A percentile compares a stretch with the other conserved stretches of the same genome.
Evolutionary conservation across 495 filamentous ascomycete genomes (phyloP).

Genomic region (Penicillium macrosclerotiorum): DNA sequence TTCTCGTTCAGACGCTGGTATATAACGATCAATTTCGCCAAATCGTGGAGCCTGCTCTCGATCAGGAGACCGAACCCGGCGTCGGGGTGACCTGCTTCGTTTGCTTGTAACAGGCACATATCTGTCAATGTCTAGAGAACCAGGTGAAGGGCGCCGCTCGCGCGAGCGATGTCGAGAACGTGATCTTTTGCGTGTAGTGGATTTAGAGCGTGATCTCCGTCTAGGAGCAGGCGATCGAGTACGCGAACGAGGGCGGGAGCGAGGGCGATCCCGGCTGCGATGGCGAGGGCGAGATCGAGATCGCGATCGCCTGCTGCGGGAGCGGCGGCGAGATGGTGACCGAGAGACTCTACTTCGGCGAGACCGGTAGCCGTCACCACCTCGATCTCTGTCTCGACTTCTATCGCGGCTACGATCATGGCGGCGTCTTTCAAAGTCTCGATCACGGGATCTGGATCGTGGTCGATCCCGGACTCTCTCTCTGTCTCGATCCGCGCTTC

Average conservation of each 20-base stretch:
- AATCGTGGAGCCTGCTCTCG: slow-evolving; percentile 19
- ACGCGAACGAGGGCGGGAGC: slow-evolving; percentile 16
- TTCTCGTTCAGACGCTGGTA: slow-evolving; percentile 42
- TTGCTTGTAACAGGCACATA: slow-evolving; percentile 47
- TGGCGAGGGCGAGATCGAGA: slow-evolving; percentile 16
- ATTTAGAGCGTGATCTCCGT: slow-evolving; percentile 27
- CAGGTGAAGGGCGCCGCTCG: slow-evolving; percentile 25
- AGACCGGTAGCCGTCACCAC: slow-evolving; percentile 28
- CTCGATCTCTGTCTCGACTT: slow-evolving; percentile 21
- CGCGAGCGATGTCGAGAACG: slow-evolving; percentile 29
- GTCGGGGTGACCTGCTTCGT: slow-evolving; percentile 46
- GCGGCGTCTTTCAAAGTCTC: slow-evolving; percentile 23
- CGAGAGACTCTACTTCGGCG: slow-evolving; percentile 25
- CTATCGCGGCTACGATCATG: slow-evolving; percentile 30
- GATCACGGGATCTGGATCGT: slow-evolving; percentile 33
- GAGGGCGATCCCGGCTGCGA: slow-evolving; percentile 18
- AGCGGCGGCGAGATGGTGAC: slow-evolving; percentile 20
- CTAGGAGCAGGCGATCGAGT: slow-evolving; percentile 13
- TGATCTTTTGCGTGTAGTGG: slow-evolving; percentile 25
- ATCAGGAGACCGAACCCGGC: slow-evolving; percentile 40
- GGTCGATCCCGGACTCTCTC: slow-evolving; percentile 38
- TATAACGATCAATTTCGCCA: slow-evolving; percentile 54
- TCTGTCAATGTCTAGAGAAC: slow-evolving; percentile 47
- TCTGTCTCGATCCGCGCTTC: slow-evolving; percentile 31
- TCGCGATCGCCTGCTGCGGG: too few relatives aligned